Evolutionary conservation across 73 alveolate genomes (phyloP), one percentile per base, ranked within the genome.

Genomic region (Stentor roeselii): DNA sequence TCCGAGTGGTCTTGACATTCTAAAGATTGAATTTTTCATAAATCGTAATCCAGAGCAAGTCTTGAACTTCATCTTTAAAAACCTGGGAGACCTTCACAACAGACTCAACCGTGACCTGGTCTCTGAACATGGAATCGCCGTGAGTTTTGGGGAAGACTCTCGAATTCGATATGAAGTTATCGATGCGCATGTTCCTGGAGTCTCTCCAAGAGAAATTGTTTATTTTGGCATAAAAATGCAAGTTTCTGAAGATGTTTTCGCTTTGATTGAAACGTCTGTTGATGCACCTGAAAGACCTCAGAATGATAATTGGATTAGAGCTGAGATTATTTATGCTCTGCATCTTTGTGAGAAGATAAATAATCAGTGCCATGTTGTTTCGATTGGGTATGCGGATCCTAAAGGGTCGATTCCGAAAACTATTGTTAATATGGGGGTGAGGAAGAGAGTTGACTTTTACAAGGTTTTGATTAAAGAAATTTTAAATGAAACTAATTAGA

Each of bases 361-460:
- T 67, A 40, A 40, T 27, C n/a, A 67, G 34, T 21, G 41, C 80
- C 80, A 67, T 67, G n/a, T 67, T 21, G n/a, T 32, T 1, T n/a
- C 80, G 1, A 21, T 67, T 30, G n/a, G 42, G n/a, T 67, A 21
- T 21, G 80, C 80, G 11, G 80, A 67, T 32, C 41, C 80, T n/a
- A 67, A 67, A 67, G 80, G 80, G 14, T 21, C 41, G n/a, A 67
- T 67, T 1, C 80, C 80, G 34, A 32, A 21, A 21, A 21, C 80
- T 21, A 21, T 67, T 32, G 34, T 67, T 1, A 67, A 67, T 67
- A 21, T 67, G 37, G 80, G 80, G 21, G 21, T 67, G 37, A 32
- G 80, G 42, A 67, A 34, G 41, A 67, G 80, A 67, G n/a, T 32
- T 14, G 80, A 67, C 37, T 67, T 67, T 2, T 67, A 67, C 34